These are phyloP conservation scores for Phoma sp. DNA, from an alignment of 2,329 filamentous ascomycete genomes.

Conservation along the genomic window DNA sequence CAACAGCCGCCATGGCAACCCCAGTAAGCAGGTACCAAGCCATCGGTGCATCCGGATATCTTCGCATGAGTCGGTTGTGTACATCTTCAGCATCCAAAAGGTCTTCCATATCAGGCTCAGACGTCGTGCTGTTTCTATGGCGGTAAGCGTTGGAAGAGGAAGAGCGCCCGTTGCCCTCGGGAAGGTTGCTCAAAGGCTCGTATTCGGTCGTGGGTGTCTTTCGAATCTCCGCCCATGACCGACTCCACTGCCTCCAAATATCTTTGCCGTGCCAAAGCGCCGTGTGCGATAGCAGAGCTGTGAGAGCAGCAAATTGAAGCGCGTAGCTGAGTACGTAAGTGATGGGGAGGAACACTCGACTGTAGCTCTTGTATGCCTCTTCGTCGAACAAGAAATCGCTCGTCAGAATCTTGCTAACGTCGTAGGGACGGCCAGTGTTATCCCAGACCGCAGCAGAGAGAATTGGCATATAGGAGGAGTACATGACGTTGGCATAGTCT, in stretches of 20 bases:
- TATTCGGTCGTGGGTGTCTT: constrained; percentile 40
- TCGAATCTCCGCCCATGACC: constrained; percentile 69
- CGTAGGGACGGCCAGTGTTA: constrained; percentile 79
- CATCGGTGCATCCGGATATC: constrained; percentile 81
- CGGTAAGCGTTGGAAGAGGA: constrained; percentile 27
- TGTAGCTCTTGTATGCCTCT: constrained; percentile 79
- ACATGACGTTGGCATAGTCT: constrained; percentile 79
- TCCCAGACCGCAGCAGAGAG: constrained; percentile 85
- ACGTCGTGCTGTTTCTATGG: constrained; percentile 38
- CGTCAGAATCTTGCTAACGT: constrained; percentile 81
- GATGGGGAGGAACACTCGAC: constrained; percentile 82
- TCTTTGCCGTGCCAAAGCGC: constrained; percentile 84
- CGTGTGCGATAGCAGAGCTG: constrained; percentile 81
- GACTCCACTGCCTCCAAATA: constrained; percentile 78
- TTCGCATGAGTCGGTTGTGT: constrained; percentile 81
- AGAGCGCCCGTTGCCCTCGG: constrained; percentile 43
- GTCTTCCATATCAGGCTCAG: constrained; percentile 52
- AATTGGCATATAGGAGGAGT: constrained; percentile 85
- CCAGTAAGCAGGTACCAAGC: constrained; percentile 82
- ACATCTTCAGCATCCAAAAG: constrained; percentile 78
- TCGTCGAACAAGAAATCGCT: constrained; percentile 78
- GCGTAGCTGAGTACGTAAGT: constrained; percentile 88
- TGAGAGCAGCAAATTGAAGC: constrained; percentile 82
- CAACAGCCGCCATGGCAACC: constrained; percentile 75
- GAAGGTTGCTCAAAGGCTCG: constrained; percentile 38